These are phyloP conservation scores for Tilletia horrida DNA, from an alignment of 1,284 basidiomycete species.

Conservation along the genomic window DNA sequence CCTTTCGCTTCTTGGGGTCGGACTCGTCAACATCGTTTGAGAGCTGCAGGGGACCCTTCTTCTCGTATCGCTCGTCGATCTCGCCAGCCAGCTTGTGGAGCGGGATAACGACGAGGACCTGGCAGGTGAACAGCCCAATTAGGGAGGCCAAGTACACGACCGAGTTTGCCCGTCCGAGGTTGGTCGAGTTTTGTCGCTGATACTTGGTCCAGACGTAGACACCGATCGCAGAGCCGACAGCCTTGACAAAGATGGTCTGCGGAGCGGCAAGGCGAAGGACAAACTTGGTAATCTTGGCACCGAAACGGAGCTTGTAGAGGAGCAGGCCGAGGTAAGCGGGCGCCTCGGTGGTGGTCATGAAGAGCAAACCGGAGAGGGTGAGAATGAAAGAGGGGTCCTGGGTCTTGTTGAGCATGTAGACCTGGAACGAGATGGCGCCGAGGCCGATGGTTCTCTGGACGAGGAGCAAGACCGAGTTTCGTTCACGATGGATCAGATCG, in stretches of 20 bases:
- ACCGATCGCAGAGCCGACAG: background rate
- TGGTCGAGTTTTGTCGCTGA: background rate
- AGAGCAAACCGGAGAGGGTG: background rate
- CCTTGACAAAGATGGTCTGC: slow-evolving; percentile 10
- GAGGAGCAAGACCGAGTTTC: background rate
- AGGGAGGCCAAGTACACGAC: slow-evolving; percentile 9
- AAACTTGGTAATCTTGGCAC: slow-evolving; percentile 4
- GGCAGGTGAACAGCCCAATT: slow-evolving; percentile 3
- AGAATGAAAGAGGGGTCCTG: slow-evolving; percentile 15
- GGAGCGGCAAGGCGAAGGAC: background rate
- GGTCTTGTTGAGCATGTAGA: slow-evolving; percentile 12
- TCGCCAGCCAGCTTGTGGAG: slow-evolving; percentile 7
- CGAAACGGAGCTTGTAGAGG: slow-evolving; percentile 12
- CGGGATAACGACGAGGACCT: background rate
- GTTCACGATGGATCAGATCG: slow-evolving; percentile 14
- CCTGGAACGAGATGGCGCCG: slow-evolving; percentile 5
- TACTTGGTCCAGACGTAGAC: slow-evolving; percentile 12
- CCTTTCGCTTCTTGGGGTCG: background rate
- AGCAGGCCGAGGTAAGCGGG: slow-evolving; percentile 1
- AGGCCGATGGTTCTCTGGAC: slow-evolving; percentile 2
- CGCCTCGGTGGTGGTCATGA: slow-evolving; percentile 5
- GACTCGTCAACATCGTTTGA: background rate
- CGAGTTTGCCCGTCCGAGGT: background rate
- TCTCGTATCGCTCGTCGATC: slow-evolving; percentile 12
- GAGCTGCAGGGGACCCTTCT: background rate